Evolutionary conservation across 176 grass and related monocot species (phyloP), one percentile per base, ranked within the genome.

Genomic region (Triticum monococcum): DNA sequence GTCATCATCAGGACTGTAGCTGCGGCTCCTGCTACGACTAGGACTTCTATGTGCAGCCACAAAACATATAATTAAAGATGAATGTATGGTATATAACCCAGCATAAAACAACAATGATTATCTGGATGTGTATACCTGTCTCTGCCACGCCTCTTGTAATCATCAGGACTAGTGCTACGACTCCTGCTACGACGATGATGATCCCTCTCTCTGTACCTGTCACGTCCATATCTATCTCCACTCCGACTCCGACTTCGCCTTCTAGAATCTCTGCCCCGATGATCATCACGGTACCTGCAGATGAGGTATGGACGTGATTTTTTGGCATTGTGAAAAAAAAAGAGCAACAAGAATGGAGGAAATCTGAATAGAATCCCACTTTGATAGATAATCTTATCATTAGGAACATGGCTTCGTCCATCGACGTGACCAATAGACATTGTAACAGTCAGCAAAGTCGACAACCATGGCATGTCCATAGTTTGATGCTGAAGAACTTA

Each of bases 81-180:
- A 57, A 30, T 52, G 2, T 36, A 79, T 9, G 12, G 14, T 56
- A 11, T 62, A 10, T 17, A 79, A 84, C 37, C 28, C 18, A 75
- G 38, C 12, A 66, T 40, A 78, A 52, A 88, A 83, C 3, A 41
- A 35, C 35, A 83, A 68, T 6, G 25, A 30, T 4, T 57, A 86
- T 68, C 84, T 43, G 18, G 26, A 90, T 77, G 63, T 56, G n/a
- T 23, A 72, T 88, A 94, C 92, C 86, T 92, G 63, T 93, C 88
- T 75, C 89, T 96, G 64, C 87, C 86, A 85, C 75, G 90, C 11
- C 86, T 91, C 78, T 82, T 94, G 65, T 91, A 82, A 78, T 91
- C 78, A 89, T 94, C 93, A 88, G 90, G 86, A 79, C 91, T 96
- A 45, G 62, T 77, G 78, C 94, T 94, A 20, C 12, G 87, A 74